A percentile compares a stretch with the other conserved stretches of the same genome.
Evolutionary conservation across 148 eudicot species (phyloP).

Genomic region (Cornus suecica): DNA sequence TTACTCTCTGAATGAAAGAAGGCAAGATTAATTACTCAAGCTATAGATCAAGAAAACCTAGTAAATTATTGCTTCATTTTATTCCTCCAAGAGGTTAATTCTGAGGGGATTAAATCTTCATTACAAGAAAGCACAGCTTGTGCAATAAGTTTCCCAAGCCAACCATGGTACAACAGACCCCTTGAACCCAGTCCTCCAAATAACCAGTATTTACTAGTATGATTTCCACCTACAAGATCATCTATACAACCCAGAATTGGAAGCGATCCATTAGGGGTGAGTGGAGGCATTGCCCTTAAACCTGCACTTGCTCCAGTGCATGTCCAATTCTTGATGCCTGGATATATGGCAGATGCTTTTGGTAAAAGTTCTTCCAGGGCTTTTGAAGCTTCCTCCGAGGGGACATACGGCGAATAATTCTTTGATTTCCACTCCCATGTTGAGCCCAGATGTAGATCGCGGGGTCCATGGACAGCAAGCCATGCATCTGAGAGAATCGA

Average conservation of each 20-base stretch:
- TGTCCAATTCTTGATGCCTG: slow-evolving; percentile 61
- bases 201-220: slow-evolving; percentile 65
- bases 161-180: slow-evolving; percentile 85
- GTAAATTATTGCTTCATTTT: slow-evolving; percentile 11
- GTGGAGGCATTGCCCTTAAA: slow-evolving; percentile 91
- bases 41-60: not conserved
- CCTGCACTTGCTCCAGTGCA: slow-evolving; percentile 68
- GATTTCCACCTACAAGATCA: slow-evolving; percentile 35
- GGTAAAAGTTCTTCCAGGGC: slow-evolving; percentile 76
- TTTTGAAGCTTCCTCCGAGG: slow-evolving; percentile 61
- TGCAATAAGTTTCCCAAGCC: slow-evolving; percentile 82
- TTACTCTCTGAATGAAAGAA: not conserved
- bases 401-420: slow-evolving; percentile 59
- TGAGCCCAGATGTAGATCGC: slow-evolving; percentile 62
- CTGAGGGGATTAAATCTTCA: slow-evolving; percentile 63
- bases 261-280: slow-evolving; percentile 74
- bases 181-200: slow-evolving; percentile 89
- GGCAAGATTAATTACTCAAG: not conserved
- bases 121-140: slow-evolving; percentile 65
- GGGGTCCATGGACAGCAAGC: slow-evolving; percentile 74
- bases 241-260: slow-evolving; percentile 81
- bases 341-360: slow-evolving; percentile 66
- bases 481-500: slow-evolving; percentile 96
- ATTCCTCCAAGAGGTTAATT: slow-evolving; percentile 72
- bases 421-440: slow-evolving; percentile 97